Percentiles rank a stretch among this genome's conserved stretches.
Evolutionary conservation across 139 green algal genomes (phyloP).

Genomic region (Protoeuglena noctilucae): DNA sequence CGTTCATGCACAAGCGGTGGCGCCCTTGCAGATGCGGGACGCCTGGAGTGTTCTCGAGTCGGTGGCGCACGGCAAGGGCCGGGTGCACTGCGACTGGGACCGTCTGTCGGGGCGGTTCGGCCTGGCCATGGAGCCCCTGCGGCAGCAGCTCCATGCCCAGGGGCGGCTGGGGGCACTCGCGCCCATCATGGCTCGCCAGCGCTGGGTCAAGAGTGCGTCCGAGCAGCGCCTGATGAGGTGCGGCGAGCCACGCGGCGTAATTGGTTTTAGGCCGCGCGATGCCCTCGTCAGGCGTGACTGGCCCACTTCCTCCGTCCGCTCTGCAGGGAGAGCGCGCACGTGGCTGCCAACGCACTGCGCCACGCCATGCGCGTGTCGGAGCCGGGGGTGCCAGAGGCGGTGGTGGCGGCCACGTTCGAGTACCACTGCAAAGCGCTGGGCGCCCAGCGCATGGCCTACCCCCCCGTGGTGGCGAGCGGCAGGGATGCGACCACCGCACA

Average conservation of each 20-base stretch:
- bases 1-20: too few relatives aligned
- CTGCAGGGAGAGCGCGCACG: slow-evolving; percentile 14
- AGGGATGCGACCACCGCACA: slow-evolving; percentile 64
- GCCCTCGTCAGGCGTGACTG: too few relatives aligned
- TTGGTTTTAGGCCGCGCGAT: too few relatives aligned
- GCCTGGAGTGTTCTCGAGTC: too few relatives aligned
- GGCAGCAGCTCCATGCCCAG: background rate
- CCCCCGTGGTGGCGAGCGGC: slow-evolving; percentile 47
- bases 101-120: background rate
- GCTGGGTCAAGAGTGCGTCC: slow-evolving; percentile 45
- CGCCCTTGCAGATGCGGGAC: too few relatives aligned
- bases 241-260: too few relatives aligned
- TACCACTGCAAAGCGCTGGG: slow-evolving; percentile 13
- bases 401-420: slow-evolving; percentile 44
- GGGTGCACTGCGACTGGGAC: background rate
- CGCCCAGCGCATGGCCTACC: slow-evolving; percentile 53
- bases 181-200: background rate
- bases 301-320: too few relatives aligned
- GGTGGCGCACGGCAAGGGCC: background rate
- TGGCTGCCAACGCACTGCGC: slow-evolving; percentile 18
- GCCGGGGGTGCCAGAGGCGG: slow-evolving; percentile 30
- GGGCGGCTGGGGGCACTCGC: background rate
- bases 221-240: slow-evolving; percentile 52
- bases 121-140: background rate
- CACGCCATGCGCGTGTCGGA: slow-evolving; percentile 32